phyloP scores from a whole-genome alignment of 176 grass and related monocot genomes.

The Oryza longistaminata region DNA sequence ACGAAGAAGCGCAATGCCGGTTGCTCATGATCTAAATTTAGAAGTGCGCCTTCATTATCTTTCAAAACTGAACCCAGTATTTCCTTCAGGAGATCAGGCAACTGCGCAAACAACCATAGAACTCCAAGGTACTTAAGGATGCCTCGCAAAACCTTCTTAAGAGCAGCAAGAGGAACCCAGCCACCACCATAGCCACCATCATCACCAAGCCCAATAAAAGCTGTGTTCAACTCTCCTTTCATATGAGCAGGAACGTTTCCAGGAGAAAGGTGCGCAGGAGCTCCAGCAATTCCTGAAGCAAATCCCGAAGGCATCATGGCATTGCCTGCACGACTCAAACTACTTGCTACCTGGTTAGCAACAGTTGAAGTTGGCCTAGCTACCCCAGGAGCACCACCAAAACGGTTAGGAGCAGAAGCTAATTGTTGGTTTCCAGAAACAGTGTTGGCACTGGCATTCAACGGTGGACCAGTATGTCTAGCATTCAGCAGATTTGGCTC shows the following conservation, averaged over 20 bases:
- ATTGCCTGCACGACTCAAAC: conserved; percentile 51
- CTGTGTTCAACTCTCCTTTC: conserved; percentile 83
- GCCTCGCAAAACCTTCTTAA: conserved; percentile 92
- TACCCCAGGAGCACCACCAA: conserved; percentile 37
- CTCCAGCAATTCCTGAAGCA: conserved; percentile 57
- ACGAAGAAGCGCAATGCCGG: conserved; percentile 95
- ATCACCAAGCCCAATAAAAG: conserved; percentile 84
- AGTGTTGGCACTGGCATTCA: conserved; percentile 45
- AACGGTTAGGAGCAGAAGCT: conserved; percentile 40
- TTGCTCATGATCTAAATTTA: conserved; percentile 99
- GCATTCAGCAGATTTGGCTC: conserved; percentile 56
- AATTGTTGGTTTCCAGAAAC: conserved; percentile 45
- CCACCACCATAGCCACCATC: conserved; percentile 96
- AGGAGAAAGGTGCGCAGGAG: conserved; percentile 56
- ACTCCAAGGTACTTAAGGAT: conserved; percentile 97
- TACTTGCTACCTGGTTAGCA: conserved; percentile 51
- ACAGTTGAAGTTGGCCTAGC: conserved; percentile 54
- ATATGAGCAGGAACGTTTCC: conserved; percentile 69
- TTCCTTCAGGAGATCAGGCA: conserved; percentile 92
- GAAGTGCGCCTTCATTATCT: conserved; percentile 86
- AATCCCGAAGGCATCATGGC: conserved; percentile 51
- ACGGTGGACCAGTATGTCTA: conserved; percentile 47
- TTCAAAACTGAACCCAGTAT: conserved; percentile 93
- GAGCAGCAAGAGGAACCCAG: conserved; percentile 89
- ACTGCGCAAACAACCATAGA: conserved; percentile 92